Evolutionary conservation across 2,329 filamentous ascomycete genomes (phyloP).

Genomic region (Fusarium proliferatum): DNA sequence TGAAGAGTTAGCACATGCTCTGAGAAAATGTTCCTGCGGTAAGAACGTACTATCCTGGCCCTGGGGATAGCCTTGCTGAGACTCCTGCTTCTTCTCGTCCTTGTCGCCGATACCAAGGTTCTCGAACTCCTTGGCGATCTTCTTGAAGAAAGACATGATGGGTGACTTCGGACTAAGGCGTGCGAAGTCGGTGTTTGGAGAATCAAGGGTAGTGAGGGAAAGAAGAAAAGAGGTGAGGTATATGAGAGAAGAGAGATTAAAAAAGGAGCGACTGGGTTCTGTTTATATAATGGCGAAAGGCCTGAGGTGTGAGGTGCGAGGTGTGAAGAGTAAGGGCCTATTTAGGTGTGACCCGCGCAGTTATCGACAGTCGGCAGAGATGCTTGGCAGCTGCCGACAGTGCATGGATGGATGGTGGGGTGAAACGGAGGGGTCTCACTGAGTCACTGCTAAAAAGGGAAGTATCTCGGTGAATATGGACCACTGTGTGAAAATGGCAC

Average conservation of each 20-base stretch:
- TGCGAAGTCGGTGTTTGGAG: slow-evolving; percentile 5
- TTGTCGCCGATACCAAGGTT: slow-evolving; percentile 59
- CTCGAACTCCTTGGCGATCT: slow-evolving; percentile 57
- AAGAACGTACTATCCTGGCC: slow-evolving; percentile 32
- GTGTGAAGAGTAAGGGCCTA: background rate
- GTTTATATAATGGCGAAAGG: slow-evolving; percentile 35
- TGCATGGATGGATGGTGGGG: slow-evolving; percentile 26
- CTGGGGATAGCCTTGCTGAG: slow-evolving; percentile 16
- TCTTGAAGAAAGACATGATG: slow-evolving; percentile 59
- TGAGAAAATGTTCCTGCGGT: background rate
- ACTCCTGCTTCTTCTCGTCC: slow-evolving; percentile 40
- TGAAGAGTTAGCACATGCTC: slow-evolving; percentile 8
- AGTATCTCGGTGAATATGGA: slow-evolving; percentile 2
- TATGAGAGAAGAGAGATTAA: slow-evolving; percentile 11
- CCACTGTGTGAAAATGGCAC: slow-evolving; percentile 1
- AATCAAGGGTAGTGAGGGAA: background rate
- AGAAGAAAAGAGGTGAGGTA: slow-evolving; percentile 1
- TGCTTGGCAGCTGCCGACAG: slow-evolving; percentile 29
- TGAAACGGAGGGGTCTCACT: slow-evolving; percentile 16
- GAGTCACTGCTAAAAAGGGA: slow-evolving; percentile 20
- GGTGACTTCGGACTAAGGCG: slow-evolving; percentile 15
- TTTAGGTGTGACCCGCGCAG: slow-evolving; percentile 12
- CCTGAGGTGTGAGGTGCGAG: slow-evolving; percentile 13
- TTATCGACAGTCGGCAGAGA: slow-evolving; percentile 20
- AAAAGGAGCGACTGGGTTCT: slow-evolving; percentile 12